Evolutionary conservation across 2,329 filamentous ascomycete genomes (phyloP), one percentile per base, ranked within the genome.

Genomic region (Hypoxylon sp.): DNA sequence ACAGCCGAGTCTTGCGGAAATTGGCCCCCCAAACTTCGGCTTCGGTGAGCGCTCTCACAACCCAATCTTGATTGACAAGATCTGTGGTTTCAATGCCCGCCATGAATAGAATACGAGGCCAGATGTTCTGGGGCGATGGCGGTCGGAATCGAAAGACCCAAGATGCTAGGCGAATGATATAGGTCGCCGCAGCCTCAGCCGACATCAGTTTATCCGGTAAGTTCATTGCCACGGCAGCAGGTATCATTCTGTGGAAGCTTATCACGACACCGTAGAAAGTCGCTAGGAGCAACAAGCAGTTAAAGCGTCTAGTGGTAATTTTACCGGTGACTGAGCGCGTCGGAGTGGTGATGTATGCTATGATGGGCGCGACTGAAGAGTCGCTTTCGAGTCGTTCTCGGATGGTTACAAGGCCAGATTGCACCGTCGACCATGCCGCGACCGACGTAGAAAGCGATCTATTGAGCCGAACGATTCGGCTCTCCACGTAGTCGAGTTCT

Each of bases 21-120:
- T 72, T 72, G n/a, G 52, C 68, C 15, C 70, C 70, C 70, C 70
- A 72, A 19, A 62, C 27, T 44, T 72, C 70, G 13, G 70, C 62
- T 1, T 71, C 70, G n/a, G 53, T 59, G 19, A 72, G 67, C 4
- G 61, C 55, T n/a, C 56, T 71, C 6, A 70, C n/a, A 3, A 51
- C 62, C 68, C 68, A 72, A 15, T 72, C 70, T 52, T 72, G 70
- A 51, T 70, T 39, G 3, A 35, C 62, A 10, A 72, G 11, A 48
- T 72, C 70, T 13, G 59, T 72, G 19, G 68, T 70, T 50, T 72
- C 70, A 55, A 70, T 72, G 24, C 68, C 70, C 4, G 65, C 70
- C 5, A 66, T 6, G 37, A 72, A 72, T 11, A 72, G 31, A 42
- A 72, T 53, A 3, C 70, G 57, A 0, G 70, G 70, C 70, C 67